Evolutionary conservation across 2,329 filamentous ascomycete species (phyloP), one percentile per base, ranked within the genome.

Genomic region (Pseudogymnoascus destructans): DNA sequence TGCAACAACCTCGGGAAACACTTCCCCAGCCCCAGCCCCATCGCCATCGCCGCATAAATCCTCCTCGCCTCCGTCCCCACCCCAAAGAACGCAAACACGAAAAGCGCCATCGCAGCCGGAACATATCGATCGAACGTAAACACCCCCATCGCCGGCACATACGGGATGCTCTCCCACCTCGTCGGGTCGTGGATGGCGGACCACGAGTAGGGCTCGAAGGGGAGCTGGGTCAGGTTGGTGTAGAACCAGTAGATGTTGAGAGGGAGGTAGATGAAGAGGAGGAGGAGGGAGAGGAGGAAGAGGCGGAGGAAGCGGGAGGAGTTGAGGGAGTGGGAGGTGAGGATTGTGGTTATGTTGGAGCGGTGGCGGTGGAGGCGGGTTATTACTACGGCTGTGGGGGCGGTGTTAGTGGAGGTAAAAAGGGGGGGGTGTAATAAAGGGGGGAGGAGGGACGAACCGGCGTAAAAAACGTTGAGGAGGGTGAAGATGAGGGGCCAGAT

Each of bases 11-110:
- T 27, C 7, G 68, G 61, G 59, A 73, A 70, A 49, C 66, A 69
- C 38, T 61, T 61, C 11, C 68, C 68, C 35, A 78, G 61, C 0
- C 76, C 75, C 23, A 77, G 55, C n/a, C 66, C 68, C 21, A 71
- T 61, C 46, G 78, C 64, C 59, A 73, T 71, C 3, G 69, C 67
- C 57, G 72, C 72, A 65, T 84, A 85, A 68, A 80, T 77, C 21
- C 72, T 70, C 3, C 73, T 70, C 0, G 82, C 82, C 64, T 87
- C 84, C 23, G 72, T 73, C 27, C 83, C 84, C 13, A 82, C 76
- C 7, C 84, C 84, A 63, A 86, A 86, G 64, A 84, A 79, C n/a
- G 78, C 57, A 65, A 86, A 86, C 10, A 81, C 69, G 23, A 82
- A 59, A 60, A 79, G 75, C 0, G 78, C 79, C 3, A 75, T 72